A percentile compares a stretch with the other conserved stretches of the same genome.
phyloP scores from a whole-genome alignment of 2,329 filamentous ascomycete species.

The Tolypocladium pustulatum region DNA sequence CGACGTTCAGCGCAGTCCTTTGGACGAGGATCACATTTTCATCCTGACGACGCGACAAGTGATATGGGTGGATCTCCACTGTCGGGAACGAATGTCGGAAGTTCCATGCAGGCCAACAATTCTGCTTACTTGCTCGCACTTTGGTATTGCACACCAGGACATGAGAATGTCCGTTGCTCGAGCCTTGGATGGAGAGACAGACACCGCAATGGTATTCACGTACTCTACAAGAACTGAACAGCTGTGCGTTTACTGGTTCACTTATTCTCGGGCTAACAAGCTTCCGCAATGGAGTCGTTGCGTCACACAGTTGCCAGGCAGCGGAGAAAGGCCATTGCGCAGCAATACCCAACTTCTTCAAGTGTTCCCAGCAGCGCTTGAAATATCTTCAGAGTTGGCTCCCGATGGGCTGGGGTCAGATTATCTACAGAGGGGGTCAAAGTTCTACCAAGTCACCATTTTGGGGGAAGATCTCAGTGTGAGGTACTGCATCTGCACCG shows the following conservation, averaged over 20 bases:
- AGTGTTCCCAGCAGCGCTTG: constrained; percentile 16
- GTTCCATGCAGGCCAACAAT: constrained; percentile 10
- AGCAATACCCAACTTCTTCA: constrained; percentile 14
- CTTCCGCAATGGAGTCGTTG: constrained; percentile 28
- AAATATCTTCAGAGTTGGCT: background rate
- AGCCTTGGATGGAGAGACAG: constrained; percentile 9
- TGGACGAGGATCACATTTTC: constrained; percentile 38
- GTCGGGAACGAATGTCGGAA: constrained; percentile 4
- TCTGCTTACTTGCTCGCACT: constrained; percentile 18
- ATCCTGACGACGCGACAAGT: constrained; percentile 46
- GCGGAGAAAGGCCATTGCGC: background rate
- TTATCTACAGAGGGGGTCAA: constrained; percentile 22
- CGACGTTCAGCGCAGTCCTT: constrained; percentile 39
- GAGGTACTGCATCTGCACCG: constrained; percentile 25
- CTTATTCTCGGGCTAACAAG: constrained; percentile 7
- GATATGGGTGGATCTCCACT: constrained; percentile 33
- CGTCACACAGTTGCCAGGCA: constrained; percentile 15
- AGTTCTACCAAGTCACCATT: constrained; percentile 36
- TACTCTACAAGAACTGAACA: constrained; percentile 20
- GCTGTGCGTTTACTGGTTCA: constrained; percentile 26
- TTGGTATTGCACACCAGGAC: constrained; percentile 12
- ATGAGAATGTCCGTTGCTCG: constrained; percentile 19
- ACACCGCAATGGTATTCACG: constrained; percentile 20
- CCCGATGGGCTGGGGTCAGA: constrained; percentile 13
- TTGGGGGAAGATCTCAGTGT: constrained; percentile 33